phyloP scores from a whole-genome alignment of 2,329 filamentous ascomycete species.

The Talaromyces sp. region DNA sequence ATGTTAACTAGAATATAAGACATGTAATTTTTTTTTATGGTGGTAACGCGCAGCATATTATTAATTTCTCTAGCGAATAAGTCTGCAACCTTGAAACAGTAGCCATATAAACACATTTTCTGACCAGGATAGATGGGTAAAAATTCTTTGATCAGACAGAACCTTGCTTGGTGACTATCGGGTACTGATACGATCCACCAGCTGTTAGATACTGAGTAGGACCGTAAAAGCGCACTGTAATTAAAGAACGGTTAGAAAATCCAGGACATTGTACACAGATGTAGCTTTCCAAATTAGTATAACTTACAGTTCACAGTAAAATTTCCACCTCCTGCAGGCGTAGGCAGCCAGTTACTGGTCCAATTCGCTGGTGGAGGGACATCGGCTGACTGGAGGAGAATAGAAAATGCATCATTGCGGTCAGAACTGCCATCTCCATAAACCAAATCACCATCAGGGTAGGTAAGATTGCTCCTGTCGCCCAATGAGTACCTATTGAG shows the following conservation, averaged over 20 bases:
- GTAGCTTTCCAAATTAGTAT: too few species aligned
- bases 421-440: constrained; percentile 3
- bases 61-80: too few species aligned
- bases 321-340: not conserved
- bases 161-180: not conserved
- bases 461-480: constrained; percentile 21
- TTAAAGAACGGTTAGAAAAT: not conserved
- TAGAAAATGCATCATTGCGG: constrained; percentile 15
- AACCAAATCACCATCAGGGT: constrained; percentile 16
- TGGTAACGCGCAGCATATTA: too few species aligned
- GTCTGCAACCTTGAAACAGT: too few species aligned
- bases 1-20: too few species aligned
- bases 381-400: constrained; percentile 22
- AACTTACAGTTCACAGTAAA: not conserved
- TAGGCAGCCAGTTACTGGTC: constrained; percentile 10
- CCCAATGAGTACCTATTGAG: constrained; percentile 19
- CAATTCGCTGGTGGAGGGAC: constrained; percentile 20
- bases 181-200: not conserved
- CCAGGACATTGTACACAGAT: not conserved
- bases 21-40: too few species aligned
- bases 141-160: not conserved
- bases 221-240: not conserved
- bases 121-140: too few species aligned
- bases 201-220: not conserved
- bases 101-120: too few species aligned